A percentile compares a stretch with the other conserved stretches of the same genome.
Conservation (phyloP, 2,329 filamentous ascomycete genomes). For the Talaromyces sp. region DNA sequence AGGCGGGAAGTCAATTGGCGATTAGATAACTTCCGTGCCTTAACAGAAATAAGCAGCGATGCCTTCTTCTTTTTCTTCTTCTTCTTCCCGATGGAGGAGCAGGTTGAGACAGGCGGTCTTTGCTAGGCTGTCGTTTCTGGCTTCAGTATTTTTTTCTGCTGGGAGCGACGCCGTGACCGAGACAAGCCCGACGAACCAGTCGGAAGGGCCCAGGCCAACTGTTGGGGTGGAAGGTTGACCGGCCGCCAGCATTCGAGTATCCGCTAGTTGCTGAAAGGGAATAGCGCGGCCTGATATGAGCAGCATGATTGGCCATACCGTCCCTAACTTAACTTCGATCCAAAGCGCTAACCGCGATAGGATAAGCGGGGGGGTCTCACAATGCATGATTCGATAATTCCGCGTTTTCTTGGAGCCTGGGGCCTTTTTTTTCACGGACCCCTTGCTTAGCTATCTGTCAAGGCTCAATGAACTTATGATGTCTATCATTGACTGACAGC, state of each 20-base stretch:
- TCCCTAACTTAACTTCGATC: neutral
- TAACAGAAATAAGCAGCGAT: neutral
- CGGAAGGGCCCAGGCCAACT: slow-evolving; percentile 18
- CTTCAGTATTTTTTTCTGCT: slow-evolving; percentile 8
- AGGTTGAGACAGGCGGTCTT: slow-evolving; percentile 2
- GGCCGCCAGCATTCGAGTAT: neutral
- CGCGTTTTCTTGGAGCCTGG: neutral
- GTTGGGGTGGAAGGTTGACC: slow-evolving; percentile 16
- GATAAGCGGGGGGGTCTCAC: neutral
- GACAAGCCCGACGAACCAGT: slow-evolving; percentile 9
- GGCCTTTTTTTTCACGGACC: neutral
- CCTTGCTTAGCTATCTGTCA: neutral
- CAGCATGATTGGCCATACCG: neutral
- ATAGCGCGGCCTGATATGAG: neutral
- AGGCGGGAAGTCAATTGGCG: slow-evolving; percentile 10
- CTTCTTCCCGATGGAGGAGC: neutral
- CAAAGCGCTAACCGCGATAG: neutral
- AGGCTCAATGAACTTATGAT: too few relatives aligned
- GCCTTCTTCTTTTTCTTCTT: neutral
- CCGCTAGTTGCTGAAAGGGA: neutral
- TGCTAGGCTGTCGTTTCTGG: neutral
- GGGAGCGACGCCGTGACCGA: slow-evolving; percentile 5
- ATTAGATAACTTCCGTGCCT: neutral
- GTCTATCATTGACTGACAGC: too few relatives aligned
- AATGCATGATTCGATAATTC: slow-evolving; percentile 4